A percentile compares a stretch with the other conserved stretches of the same genome.
These are phyloP conservation scores for Alternaria panax DNA, from an alignment of 2,329 filamentous ascomycete species.

Conservation along the genomic window DNA sequence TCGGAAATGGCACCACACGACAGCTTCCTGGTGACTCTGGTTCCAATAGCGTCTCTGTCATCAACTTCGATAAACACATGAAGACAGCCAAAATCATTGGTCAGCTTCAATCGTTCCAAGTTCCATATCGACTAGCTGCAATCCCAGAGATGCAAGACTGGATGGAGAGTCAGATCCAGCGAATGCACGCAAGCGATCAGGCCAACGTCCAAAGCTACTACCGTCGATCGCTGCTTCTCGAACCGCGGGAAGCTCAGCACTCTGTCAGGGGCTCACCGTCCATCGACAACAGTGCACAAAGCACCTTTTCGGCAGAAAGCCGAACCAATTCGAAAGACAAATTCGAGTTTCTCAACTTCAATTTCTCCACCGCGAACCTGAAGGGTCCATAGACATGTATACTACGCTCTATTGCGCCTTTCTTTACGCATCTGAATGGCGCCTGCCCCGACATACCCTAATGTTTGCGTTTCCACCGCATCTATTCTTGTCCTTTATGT, in stretches of 20 bases:
- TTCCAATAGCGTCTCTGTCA: slow-evolving; percentile 75
- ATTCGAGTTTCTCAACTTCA: slow-evolving; percentile 50
- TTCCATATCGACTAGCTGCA: slow-evolving; percentile 84
- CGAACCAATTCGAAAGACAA: slow-evolving; percentile 45
- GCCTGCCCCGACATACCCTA: slow-evolving; percentile 29
- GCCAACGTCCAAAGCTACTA: slow-evolving; percentile 74
- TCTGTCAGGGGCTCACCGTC: slow-evolving; percentile 35
- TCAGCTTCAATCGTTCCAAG: slow-evolving; percentile 94
- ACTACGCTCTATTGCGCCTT: slow-evolving; percentile 30
- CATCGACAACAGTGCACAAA: slow-evolving; percentile 35
- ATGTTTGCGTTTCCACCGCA: slow-evolving; percentile 31
- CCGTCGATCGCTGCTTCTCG: slow-evolving; percentile 82
- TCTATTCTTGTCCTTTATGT: slow-evolving; percentile 30
- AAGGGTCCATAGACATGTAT: slow-evolving; percentile 41
- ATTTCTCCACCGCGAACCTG: slow-evolving; percentile 43
- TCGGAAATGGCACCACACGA: slow-evolving; percentile 87
- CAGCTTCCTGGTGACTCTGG: slow-evolving; percentile 68
- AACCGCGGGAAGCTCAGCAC: slow-evolving; percentile 69
- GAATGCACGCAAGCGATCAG: slow-evolving; percentile 72
- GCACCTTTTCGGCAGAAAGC: slow-evolving; percentile 37
- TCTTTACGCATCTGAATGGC: slow-evolving; percentile 17
- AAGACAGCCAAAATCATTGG: slow-evolving; percentile 95
- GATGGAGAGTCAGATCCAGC: slow-evolving; percentile 81
- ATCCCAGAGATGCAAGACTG: slow-evolving; percentile 91
- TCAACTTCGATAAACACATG: slow-evolving; percentile 98